Evolutionary conservation across 176 grass and related monocot genomes (phyloP).

Genomic region (Pontederia paniculata): DNA sequence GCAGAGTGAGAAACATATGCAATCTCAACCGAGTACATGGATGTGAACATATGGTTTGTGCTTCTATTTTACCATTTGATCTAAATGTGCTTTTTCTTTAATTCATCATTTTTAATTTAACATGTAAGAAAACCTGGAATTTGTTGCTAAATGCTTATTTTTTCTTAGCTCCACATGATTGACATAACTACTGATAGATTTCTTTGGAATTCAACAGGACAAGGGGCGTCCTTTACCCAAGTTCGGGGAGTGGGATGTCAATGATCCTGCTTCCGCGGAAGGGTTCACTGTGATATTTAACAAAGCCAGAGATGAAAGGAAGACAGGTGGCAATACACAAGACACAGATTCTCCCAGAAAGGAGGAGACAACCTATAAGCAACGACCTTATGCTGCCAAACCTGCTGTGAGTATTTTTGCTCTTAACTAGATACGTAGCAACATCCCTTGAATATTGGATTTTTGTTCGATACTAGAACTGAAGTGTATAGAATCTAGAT

Average conservation of each 20-base stretch:
- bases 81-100: no score
- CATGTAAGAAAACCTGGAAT: no score
- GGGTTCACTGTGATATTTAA: conserved; percentile 37
- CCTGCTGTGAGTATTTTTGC: conserved; percentile 11
- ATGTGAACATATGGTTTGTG: no score
- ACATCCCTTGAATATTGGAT: no score
- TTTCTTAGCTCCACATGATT: no score
- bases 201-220: conserved; percentile 16
- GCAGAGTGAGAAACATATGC: no score
- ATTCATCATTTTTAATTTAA: no score
- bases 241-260: conserved; percentile 34
- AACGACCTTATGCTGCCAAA: conserved; percentile 9
- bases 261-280: conserved; percentile 29
- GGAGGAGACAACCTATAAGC: conserved; percentile 17
- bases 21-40: no score
- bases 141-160: no score
- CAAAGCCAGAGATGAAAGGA: conserved; percentile 35
- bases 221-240: conserved; percentile 24
- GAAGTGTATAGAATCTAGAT: no score
- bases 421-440: neutral
- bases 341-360: conserved; percentile 17
- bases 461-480: no score
- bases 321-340: conserved; percentile 10
- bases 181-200: neutral
- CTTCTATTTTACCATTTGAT: no score